These are phyloP conservation scores for Gynandropsis gynandra DNA, from an alignment of 345 rosid species.

Conservation along the genomic window DNA sequence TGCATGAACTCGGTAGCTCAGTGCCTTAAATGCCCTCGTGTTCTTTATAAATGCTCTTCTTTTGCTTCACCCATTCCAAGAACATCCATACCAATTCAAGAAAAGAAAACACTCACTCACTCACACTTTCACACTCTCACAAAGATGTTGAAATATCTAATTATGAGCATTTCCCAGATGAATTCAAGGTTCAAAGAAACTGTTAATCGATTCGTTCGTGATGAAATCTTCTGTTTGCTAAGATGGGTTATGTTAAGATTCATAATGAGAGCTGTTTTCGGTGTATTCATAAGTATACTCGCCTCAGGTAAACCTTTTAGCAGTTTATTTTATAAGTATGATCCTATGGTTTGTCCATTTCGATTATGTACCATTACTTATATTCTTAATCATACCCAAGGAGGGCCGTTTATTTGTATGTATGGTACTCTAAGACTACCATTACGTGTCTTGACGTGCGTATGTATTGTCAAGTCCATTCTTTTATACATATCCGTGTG, in stretches of 20 bases:
- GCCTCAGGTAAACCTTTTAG: conserved; percentile 42
- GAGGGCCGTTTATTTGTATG: neutral
- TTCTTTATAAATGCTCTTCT: too few species aligned
- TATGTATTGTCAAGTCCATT: neutral
- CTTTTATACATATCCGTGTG: neutral
- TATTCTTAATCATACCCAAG: too few species aligned
- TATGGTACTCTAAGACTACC: neutral
- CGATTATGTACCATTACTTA: neutral
- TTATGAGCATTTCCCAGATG: conserved; percentile 21
- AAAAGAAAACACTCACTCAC: too few species aligned
- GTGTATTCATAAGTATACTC: conserved; percentile 43
- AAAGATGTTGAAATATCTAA: conserved; percentile 18
- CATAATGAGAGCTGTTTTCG: conserved; percentile 31
- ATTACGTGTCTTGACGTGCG: neutral
- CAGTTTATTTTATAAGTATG: neutral
- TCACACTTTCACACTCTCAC: too few species aligned
- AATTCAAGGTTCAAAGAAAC: conserved; percentile 17
- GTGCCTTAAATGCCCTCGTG: too few species aligned
- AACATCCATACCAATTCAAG: neutral
- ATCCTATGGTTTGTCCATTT: neutral
- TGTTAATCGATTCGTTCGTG: conserved; percentile 26
- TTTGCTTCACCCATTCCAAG: conserved; percentile 1
- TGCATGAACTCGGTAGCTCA: too few species aligned
- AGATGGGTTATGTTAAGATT: conserved; percentile 11
- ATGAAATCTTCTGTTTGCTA: conserved; percentile 17